Evolutionary conservation across 2,329 filamentous ascomycete genomes (phyloP), one percentile per base, ranked within the genome.

Genomic region (Remersonia thermophila): DNA sequence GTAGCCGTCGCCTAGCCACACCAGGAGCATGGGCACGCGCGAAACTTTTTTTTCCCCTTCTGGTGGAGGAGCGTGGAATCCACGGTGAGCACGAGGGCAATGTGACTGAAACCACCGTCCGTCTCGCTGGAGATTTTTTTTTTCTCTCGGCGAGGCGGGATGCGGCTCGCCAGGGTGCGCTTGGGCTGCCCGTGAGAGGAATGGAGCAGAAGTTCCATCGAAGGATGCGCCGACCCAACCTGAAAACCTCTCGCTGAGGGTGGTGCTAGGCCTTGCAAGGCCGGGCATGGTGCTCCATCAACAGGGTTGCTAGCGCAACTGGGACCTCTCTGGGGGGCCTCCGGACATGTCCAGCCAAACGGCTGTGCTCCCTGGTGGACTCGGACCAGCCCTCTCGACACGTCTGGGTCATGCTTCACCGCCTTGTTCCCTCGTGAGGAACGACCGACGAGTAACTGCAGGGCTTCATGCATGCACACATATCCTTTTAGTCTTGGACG

Each of bases 401-500:
- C n/a, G n/a, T n/a, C n/a, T n/a, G n/a, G 15, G 26, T 25, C 18
- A 8, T 25, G 18, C 26, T 33, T 45, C 43, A 43, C 40, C 40
- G 43, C 40, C 37, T n/a, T n/a, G n/a, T n/a, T n/a, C n/a, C n/a
- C n/a, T n/a, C n/a, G n/a, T 43, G 40, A 38, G 35, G 16, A 10
- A 7, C 32, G 33, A 18, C 17, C 36, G 16, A 28, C 27, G 38
- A 40, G 40, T n/a, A n/a, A 38, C 38, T 42, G 42, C 40, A 42
- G 36, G 13, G 29, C 39, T 41, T 37, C 43, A 43, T 45, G 41
- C 41, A 38, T 15, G 25, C 33, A 33, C 37, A 40, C 31, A 36
- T 32, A 36, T 35, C 39, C 42, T n/a, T n/a, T 39, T 34, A 35
- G 27, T 30, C 35, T 35, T 32, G 30, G 37, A 33, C 34, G 11